These are phyloP conservation scores for Candida frijolesensis DNA, from an alignment of 1,139 yeast species.

Conservation along the genomic window DNA sequence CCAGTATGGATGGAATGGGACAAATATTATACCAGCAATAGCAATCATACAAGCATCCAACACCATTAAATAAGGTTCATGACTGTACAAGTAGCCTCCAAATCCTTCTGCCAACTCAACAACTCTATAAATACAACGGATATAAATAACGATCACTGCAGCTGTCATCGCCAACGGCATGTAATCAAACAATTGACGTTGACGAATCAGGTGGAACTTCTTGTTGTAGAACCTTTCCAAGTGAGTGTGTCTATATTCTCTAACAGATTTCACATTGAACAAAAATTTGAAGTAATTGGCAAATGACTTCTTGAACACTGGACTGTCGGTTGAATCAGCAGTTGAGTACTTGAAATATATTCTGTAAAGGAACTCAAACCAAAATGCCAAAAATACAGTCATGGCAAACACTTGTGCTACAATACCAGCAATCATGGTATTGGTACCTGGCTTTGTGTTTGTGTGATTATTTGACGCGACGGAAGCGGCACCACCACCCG, in stretches of 20 bases:
- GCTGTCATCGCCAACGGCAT: constrained; percentile 55
- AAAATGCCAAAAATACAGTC: constrained; percentile 60
- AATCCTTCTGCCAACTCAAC: constrained; percentile 82
- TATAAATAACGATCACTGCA: constrained; percentile 60
- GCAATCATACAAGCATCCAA: constrained; percentile 77
- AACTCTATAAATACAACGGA: constrained; percentile 80
- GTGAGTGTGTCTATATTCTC: constrained; percentile 22
- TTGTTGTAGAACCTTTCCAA: constrained; percentile 42
- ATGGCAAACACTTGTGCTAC: constrained; percentile 77
- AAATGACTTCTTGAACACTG: constrained; percentile 27
- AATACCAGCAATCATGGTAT: constrained; percentile 83
- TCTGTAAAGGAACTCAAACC: constrained; percentile 53
- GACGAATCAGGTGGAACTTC: constrained; percentile 43
- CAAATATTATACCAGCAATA: constrained; percentile 42
- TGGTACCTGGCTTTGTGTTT: constrained; percentile 56
- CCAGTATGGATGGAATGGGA: constrained; percentile 67
- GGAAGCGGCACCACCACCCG: constrained; percentile 82
- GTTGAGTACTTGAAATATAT: constrained; percentile 39
- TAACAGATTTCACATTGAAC: constrained; percentile 27
- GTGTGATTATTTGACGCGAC: constrained; percentile 43
- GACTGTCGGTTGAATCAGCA: constrained; percentile 19
- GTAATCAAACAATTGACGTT: constrained; percentile 39
- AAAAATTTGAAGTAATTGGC: constrained; percentile 33
- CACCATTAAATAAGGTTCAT: constrained; percentile 73
- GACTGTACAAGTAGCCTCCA: constrained; percentile 64